phyloP scores from a whole-genome alignment of 1,284 basidiomycete genomes.

The Cutaneotrichosporon sp. region DNA sequence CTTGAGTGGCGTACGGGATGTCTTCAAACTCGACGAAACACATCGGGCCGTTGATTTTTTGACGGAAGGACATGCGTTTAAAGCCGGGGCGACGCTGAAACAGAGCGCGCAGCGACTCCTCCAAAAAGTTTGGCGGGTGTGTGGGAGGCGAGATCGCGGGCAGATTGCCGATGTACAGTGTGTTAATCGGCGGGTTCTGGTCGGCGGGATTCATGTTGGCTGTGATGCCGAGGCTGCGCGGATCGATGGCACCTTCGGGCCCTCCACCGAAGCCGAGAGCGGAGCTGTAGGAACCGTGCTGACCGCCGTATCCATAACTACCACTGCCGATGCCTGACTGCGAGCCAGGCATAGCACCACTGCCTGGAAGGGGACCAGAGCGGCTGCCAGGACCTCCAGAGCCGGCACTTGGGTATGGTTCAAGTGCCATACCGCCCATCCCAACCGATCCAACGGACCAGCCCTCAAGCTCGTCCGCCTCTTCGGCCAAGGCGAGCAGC shows the following conservation, averaged over 20 bases:
- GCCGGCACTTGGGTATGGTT: slow-evolving; percentile 6
- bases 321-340: slow-evolving; percentile 3
- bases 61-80: slow-evolving; percentile 85
- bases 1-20: slow-evolving; percentile 73
- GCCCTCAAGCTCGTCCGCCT: slow-evolving; percentile 46
- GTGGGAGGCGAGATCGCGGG: slow-evolving; percentile 63
- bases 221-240: slow-evolving; percentile 16
- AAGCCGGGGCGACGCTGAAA: slow-evolving; percentile 77
- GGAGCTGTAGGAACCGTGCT: slow-evolving; percentile 7
- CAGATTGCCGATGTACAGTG: slow-evolving; percentile 88
- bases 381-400: slow-evolving; percentile 1
- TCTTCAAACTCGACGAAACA: slow-evolving; percentile 97
- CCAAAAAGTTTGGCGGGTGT: slow-evolving; percentile 69
- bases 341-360: slow-evolving; percentile 1
- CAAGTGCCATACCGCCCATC: slow-evolving; percentile 25
- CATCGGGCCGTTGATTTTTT: slow-evolving; percentile 95
- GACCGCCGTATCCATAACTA: slow-evolving; percentile 9
- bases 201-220: slow-evolving; percentile 60
- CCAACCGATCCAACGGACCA: slow-evolving; percentile 39
- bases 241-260: slow-evolving; percentile 11
- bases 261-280: slow-evolving; percentile 10
- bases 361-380: slow-evolving; percentile 5
- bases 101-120: slow-evolving; percentile 74
- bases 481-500: slow-evolving; percentile 45
- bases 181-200: slow-evolving; percentile 80